Conservation (phyloP, 768 basidiomycete genomes). For the Rubroboletus pulcherrimus region DNA sequence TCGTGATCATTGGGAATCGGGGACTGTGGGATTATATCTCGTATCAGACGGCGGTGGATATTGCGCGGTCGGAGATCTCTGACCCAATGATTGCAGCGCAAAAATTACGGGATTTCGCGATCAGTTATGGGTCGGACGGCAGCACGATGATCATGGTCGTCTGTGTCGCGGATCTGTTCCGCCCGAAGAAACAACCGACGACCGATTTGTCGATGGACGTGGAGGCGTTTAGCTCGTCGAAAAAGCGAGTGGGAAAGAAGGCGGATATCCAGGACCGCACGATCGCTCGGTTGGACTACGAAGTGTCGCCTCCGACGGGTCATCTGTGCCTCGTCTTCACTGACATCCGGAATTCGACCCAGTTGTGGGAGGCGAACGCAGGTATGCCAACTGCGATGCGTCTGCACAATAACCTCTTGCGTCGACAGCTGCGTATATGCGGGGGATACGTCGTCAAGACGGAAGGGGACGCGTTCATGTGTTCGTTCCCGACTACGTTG, state of each 20-base stretch:
- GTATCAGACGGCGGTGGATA: slow-evolving; percentile 94
- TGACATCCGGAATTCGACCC: slow-evolving; percentile 95
- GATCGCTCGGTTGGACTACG: slow-evolving; percentile 63
- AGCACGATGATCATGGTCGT: slow-evolving; percentile 99
- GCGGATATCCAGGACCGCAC: slow-evolving; percentile 52
- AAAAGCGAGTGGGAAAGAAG: slow-evolving; percentile 39
- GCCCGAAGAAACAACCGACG: slow-evolving; percentile 42
- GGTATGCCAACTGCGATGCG: slow-evolving; percentile 95
- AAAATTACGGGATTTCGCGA: slow-evolving; percentile 93
- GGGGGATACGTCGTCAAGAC: slow-evolving; percentile 99
- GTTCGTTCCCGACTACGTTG: slow-evolving; percentile 87
- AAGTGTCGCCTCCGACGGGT: slow-evolving; percentile 81
- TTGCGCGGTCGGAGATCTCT: slow-evolving; percentile 67
- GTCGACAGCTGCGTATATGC: slow-evolving; percentile 81
- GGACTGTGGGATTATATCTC: slow-evolving; percentile 93
- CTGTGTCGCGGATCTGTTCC: slow-evolving; percentile 74
- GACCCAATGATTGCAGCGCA: slow-evolving; percentile 92
- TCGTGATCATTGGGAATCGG: slow-evolving; percentile 91
- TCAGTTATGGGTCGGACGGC: slow-evolving; percentile 92
- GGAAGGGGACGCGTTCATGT: slow-evolving; percentile 99
- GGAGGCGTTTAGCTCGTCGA: slow-evolving; percentile 28
- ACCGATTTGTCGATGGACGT: slow-evolving; percentile 36
- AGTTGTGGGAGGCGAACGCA: slow-evolving; percentile 92
- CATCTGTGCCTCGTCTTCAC: slow-evolving; percentile 94
- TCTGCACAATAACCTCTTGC: slow-evolving; percentile 81